Percentiles rank a stretch among this genome's conserved stretches.
phyloP scores from a whole-genome alignment of 2,329 filamentous ascomycete genomes.

The Pseudopithomyces maydicus region DNA sequence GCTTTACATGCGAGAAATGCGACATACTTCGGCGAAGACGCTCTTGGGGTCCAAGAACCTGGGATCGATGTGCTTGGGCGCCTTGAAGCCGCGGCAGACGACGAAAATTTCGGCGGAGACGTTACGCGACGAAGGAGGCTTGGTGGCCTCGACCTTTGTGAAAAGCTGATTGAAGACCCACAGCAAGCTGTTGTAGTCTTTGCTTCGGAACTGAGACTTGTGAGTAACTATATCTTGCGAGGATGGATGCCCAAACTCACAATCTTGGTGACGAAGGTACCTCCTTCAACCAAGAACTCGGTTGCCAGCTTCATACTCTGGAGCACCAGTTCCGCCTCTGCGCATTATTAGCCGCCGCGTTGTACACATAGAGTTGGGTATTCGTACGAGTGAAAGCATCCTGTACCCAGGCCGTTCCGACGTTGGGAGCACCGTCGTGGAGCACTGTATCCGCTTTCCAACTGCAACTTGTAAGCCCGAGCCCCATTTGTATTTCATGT shows the following conservation, averaged over 20 bases:
- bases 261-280: constrained; percentile 94
- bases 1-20: too few relatives aligned
- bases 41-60: constrained; percentile 86
- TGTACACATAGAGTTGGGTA: too few relatives aligned
- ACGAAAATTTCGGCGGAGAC: constrained; percentile 99
- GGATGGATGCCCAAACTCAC: constrained; percentile 68
- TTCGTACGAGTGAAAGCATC: constrained; percentile 78
- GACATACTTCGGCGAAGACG: constrained; percentile 88
- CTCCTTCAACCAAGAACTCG: constrained; percentile 78
- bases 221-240: too few relatives aligned
- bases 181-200: constrained; percentile 92
- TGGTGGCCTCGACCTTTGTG: constrained; percentile 92
- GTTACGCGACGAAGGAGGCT: constrained; percentile 92
- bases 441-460: constrained; percentile 93
- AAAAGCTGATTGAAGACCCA: constrained; percentile 99
- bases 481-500: too few relatives aligned
- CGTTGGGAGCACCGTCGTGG: constrained; percentile 96
- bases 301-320: constrained; percentile 92
- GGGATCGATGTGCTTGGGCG: constrained; percentile 89
- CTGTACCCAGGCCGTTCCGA: constrained; percentile 97
- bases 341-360: too few relatives aligned
- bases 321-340: constrained; percentile 86
- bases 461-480: too few relatives aligned
- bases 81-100: constrained; percentile 93
- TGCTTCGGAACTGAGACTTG: constrained; percentile 43